Conservation (phyloP, 1,284 basidiomycete genomes). For the Trametes hirsuta region DNA sequence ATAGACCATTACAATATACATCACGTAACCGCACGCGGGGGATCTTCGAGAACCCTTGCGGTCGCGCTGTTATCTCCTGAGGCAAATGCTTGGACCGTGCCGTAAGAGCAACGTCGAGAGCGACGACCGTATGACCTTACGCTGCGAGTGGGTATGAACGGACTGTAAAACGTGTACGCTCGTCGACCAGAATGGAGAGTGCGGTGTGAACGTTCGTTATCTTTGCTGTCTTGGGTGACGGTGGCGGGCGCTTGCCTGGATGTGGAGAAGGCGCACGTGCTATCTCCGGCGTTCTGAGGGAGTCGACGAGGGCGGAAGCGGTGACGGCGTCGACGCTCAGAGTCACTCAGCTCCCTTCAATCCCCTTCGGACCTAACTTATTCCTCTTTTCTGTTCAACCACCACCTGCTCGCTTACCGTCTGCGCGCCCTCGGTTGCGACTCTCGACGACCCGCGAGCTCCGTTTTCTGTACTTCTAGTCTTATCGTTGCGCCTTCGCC, state of each 20-base stretch:
- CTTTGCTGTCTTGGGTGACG: conserved; percentile 1
- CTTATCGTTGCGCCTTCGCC: conserved; percentile 23
- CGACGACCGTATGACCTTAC: not conserved
- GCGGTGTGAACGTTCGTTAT: conserved; percentile 24
- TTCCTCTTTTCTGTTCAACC: conserved; percentile 21
- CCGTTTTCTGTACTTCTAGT: conserved; percentile 13
- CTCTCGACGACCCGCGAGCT: conserved; percentile 5
- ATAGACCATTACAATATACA: not conserved
- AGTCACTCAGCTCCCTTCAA: not conserved
- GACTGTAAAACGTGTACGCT: conserved; percentile 3
- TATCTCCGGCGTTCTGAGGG: conserved; percentile 11
- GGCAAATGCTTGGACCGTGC: not conserved
- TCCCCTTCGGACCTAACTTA: conserved; percentile 21
- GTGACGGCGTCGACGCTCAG: conserved; percentile 5
- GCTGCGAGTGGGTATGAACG: not conserved
- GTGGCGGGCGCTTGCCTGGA: not conserved
- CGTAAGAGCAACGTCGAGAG: not conserved
- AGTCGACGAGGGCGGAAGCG: conserved; percentile 7
- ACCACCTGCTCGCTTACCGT: conserved; percentile 2
- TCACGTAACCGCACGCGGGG: not conserved
- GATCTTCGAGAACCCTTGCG: conserved; percentile 8
- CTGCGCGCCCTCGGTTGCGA: not conserved
- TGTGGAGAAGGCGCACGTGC: conserved; percentile 20
- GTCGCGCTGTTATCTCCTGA: conserved; percentile 1
- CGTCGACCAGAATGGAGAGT: conserved; percentile 3